Evolutionary conservation across 495 filamentous ascomycete species (phyloP).

Genomic region (Cercophora sp.): DNA sequence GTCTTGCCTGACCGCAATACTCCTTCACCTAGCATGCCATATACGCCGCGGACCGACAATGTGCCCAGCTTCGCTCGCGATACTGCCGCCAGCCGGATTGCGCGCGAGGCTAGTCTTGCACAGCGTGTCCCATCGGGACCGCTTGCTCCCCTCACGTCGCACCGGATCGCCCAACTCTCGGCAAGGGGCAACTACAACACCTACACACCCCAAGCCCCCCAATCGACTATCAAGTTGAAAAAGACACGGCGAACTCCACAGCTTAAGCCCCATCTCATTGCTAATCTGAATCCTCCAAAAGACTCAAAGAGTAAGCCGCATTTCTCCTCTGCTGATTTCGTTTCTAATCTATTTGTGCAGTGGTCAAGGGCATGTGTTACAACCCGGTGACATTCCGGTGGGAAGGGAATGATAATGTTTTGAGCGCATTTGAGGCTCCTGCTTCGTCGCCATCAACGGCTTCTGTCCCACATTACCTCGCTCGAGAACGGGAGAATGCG

Average conservation of each 20-base stretch:
- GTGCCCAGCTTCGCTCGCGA: constrained; percentile 86
- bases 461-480: constrained; percentile 43
- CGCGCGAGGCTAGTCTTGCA: constrained; percentile 77
- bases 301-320: constrained; percentile 44
- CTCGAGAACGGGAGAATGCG: constrained; percentile 49
- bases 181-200: constrained; percentile 46
- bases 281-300: constrained; percentile 45
- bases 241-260: constrained; percentile 52
- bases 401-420: constrained; percentile 91
- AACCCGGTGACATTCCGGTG: constrained; percentile 80
- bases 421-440: constrained; percentile 67
- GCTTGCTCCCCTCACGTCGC: constrained; percentile 62
- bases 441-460: constrained; percentile 45
- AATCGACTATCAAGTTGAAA: constrained; percentile 48
- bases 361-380: constrained; percentile 90
- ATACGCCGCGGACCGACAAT: constrained; percentile 53
- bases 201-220: constrained; percentile 27
- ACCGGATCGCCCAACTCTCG: constrained; percentile 74
- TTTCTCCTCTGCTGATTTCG: not conserved
- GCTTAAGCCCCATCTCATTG: constrained; percentile 47
- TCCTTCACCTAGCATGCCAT: constrained; percentile 54
- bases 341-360: constrained; percentile 39
- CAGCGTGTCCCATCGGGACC: constrained; percentile 52
- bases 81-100: constrained; percentile 85
- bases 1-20: constrained; percentile 45